These are phyloP conservation scores for Tolypocladium sp. DNA, from an alignment of 2,329 filamentous ascomycete species.

Conservation along the genomic window DNA sequence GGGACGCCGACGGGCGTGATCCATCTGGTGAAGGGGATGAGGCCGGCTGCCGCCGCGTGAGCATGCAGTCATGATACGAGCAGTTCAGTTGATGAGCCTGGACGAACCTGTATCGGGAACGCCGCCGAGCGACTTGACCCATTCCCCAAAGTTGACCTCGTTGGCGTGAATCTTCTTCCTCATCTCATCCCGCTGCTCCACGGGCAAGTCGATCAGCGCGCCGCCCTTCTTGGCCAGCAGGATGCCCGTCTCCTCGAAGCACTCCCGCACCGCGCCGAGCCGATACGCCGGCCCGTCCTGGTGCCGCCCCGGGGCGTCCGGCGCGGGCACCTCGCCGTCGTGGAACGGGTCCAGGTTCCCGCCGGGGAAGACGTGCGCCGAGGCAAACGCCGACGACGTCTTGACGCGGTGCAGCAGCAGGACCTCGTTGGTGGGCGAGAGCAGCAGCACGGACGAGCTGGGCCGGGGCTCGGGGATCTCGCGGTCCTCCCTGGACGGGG, in stretches of 20 bases:
- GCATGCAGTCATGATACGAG: background rate
- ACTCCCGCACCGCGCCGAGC: slow-evolving; percentile 79
- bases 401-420: slow-evolving; percentile 79
- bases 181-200: slow-evolving; percentile 52
- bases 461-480: slow-evolving; percentile 41
- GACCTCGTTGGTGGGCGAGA: slow-evolving; percentile 81
- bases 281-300: slow-evolving; percentile 65
- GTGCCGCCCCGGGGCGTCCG: slow-evolving; percentile 49
- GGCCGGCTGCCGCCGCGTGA: slow-evolving; percentile 33
- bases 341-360: slow-evolving; percentile 72
- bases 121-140: slow-evolving; percentile 47
- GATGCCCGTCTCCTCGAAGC: slow-evolving; percentile 92
- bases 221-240: slow-evolving; percentile 55
- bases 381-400: slow-evolving; percentile 76
- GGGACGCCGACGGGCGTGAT: slow-evolving; percentile 66
- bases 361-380: slow-evolving; percentile 91
- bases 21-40: slow-evolving; percentile 86
- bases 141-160: slow-evolving; percentile 56
- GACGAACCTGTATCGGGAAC: slow-evolving; percentile 54
- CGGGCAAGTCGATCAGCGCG: slow-evolving; percentile 50
- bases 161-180: slow-evolving; percentile 61
- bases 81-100: too few relatives aligned
- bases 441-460: slow-evolving; percentile 69
- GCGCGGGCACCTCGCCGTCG: slow-evolving; percentile 50
- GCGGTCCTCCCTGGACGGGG: slow-evolving; percentile 12